Conservation (phyloP, 225 moss, liverwort and hornwort genomes). For the Physcomitrellopsis africana region DNA sequence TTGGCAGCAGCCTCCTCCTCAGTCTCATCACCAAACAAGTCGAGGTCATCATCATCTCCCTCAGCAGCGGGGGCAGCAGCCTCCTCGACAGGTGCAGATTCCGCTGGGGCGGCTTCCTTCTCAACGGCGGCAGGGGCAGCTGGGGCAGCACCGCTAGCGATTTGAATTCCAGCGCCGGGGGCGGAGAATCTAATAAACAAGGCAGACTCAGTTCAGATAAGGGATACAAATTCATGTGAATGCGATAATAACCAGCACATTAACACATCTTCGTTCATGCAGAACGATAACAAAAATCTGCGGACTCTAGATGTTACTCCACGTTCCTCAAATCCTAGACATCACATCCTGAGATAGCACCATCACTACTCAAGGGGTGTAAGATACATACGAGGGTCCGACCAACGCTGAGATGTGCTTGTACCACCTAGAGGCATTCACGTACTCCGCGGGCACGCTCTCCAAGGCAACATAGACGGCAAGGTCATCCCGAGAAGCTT, state of each 20-base stretch:
- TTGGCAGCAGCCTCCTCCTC: conserved; percentile 61
- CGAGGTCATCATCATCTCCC: conserved; percentile 61
- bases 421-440: conserved; percentile 79
- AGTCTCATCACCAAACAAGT: conserved; percentile 61
- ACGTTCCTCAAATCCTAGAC: too few species aligned
- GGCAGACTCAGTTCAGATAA: too few species aligned
- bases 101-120: conserved; percentile 19
- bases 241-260: too few species aligned
- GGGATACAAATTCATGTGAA: too few species aligned
- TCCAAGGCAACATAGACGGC: conserved; percentile 60
- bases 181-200: conserved; percentile 23
- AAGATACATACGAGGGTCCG: conserved; percentile 55
- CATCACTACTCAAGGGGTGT: too few species aligned
- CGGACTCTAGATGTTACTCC: too few species aligned
- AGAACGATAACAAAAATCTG: too few species aligned
- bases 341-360: too few species aligned
- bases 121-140: background rate
- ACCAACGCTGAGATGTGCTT: conserved; percentile 69
- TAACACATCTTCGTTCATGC: too few species aligned
- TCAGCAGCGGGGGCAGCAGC: conserved; percentile 19
- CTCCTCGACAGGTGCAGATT: background rate
- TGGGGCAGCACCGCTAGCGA: conserved; percentile 20
- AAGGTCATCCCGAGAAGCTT: conserved; percentile 81
- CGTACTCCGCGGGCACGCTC: conserved; percentile 53
- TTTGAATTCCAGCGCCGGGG: background rate